Percentiles rank a stretch among this genome's conserved stretches.
These are phyloP conservation scores for bread wheat (Triticum aestivum) DNA, from an alignment of 176 grass and related monocot genomes.

Conservation along the genomic window IWGSC_CS_RefSeq_v2.1 NC_057804.1:642335923-642336422, in stretches of 20 bases:
- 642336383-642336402: slow-evolving; percentile 11
- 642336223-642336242: slow-evolving; percentile 17
- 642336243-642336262: not conserved
- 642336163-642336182: slow-evolving; percentile 29
- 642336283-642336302: slow-evolving; percentile 30
- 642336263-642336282: not conserved
- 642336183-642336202: not conserved
- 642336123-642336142: slow-evolving; percentile 8
- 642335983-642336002: slow-evolving; percentile 2
- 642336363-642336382: not conserved
- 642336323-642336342: not conserved
- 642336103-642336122: slow-evolving; percentile 36
- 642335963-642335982: not conserved
- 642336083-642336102: slow-evolving; percentile 14
- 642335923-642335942: not conserved
- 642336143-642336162: slow-evolving; percentile 46
- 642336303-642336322: not conserved
- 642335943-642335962: not conserved
- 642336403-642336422: not conserved
- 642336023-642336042: slow-evolving; percentile 16
- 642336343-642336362: slow-evolving; percentile 8
- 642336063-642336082: slow-evolving; percentile 37
- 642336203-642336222: not conserved
- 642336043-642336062: not conserved
- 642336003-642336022: not conserved